These are phyloP conservation scores for Neoboletus brunneissimus DNA, from an alignment of 768 basidiomycete species.

Conservation along the genomic window DNA sequence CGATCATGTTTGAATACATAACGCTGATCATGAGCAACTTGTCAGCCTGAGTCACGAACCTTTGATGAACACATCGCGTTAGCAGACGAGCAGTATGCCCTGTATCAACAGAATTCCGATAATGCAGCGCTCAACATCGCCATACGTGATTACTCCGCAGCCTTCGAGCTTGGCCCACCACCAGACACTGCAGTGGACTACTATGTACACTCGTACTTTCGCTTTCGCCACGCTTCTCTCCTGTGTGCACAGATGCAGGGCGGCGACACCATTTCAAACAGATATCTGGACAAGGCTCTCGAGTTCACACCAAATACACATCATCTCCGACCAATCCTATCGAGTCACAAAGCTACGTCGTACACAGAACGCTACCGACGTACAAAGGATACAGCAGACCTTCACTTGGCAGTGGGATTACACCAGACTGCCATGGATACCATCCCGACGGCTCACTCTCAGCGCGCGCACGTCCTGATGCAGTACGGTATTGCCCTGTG, in stretches of 20 bases:
- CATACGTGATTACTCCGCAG: constrained; percentile 13
- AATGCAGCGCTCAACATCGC: constrained; percentile 5
- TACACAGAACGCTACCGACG: constrained; percentile 9
- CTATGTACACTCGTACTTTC: constrained; percentile 10
- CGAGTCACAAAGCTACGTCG: not conserved
- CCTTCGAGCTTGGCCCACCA: constrained; percentile 15
- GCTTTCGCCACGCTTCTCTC: constrained; percentile 3
- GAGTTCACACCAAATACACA: constrained; percentile 7
- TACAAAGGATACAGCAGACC: constrained; percentile 12
- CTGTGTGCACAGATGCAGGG: not conserved
- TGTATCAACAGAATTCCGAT: constrained; percentile 4
- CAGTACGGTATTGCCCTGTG: constrained; percentile 21
- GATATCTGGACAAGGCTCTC: constrained; percentile 11
- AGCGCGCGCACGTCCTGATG: constrained; percentile 9
- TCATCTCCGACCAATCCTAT: constrained; percentile 2
- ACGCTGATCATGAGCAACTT: not conserved
- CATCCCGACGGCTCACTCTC: constrained; percentile 7
- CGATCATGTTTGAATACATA: not conserved
- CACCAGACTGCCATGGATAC: constrained; percentile 3
- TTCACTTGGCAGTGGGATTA: constrained; percentile 11
- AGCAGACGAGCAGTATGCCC: constrained; percentile 5
- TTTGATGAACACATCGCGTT: constrained; percentile 12
- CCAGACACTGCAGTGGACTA: constrained; percentile 1
- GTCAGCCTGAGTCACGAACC: constrained; percentile 24
- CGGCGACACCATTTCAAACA: not conserved